A percentile compares a stretch with the other conserved stretches of the same genome.
phyloP scores from a whole-genome alignment of 768 basidiomycete genomes.

The Hericium alpestre region DNA sequence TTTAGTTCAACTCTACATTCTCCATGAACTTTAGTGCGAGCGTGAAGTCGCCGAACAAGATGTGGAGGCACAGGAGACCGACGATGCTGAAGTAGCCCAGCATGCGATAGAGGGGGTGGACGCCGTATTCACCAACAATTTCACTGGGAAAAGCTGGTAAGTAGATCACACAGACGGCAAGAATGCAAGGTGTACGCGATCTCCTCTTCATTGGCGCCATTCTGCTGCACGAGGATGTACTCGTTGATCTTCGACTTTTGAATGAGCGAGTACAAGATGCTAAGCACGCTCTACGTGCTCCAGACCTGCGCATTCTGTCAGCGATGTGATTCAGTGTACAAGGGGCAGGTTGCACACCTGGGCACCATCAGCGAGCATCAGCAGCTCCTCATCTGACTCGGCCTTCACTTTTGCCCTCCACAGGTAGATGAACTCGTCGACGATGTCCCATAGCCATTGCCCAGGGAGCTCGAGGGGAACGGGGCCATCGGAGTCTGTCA shows the following conservation, averaged over 20 bases:
- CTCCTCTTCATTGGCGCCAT: constrained; percentile 73
- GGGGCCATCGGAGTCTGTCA: constrained; percentile 82
- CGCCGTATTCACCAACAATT: constrained; percentile 85
- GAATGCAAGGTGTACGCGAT: constrained; percentile 51
- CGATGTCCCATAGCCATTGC: constrained; percentile 97
- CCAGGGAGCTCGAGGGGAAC: constrained; percentile 89
- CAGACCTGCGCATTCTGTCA: constrained; percentile 38
- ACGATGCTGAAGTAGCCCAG: constrained; percentile 96
- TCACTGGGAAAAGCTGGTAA: constrained; percentile 46
- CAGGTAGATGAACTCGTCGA: constrained; percentile 95
- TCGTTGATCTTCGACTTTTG: constrained; percentile 96
- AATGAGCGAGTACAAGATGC: constrained; percentile 97
- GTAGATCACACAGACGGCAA: neutral
- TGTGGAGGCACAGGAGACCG: constrained; percentile 93
- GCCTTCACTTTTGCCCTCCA: constrained; percentile 79
- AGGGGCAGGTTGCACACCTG: constrained; percentile 25
- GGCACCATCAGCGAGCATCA: constrained; percentile 69
- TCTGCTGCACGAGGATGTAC: constrained; percentile 72
- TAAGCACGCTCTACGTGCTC: constrained; percentile 96
- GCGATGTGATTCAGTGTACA: neutral
- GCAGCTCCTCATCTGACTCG: constrained; percentile 84
- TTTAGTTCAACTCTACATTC: constrained; percentile 84
- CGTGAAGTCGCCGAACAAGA: constrained; percentile 90
- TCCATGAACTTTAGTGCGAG: constrained; percentile 94
- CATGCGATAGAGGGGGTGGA: constrained; percentile 82